phyloP scores from a whole-genome alignment of 169 alveolate species.

The Plasmodium vivax region DNA sequence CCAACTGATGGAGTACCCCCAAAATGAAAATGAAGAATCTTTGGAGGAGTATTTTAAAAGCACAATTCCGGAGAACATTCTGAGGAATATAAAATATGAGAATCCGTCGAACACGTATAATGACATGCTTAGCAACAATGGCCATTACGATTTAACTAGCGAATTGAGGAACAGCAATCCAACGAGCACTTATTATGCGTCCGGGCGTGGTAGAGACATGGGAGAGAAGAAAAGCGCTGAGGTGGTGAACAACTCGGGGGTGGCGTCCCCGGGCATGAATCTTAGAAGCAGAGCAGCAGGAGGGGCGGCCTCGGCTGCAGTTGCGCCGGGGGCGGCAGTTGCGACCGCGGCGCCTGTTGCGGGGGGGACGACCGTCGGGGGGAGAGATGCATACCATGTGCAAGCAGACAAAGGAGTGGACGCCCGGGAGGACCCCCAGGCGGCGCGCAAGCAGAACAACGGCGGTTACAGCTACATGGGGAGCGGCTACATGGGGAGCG shows the following conservation, averaged over 20 bases:
- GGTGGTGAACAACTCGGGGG: neutral
- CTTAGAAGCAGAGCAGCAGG: neutral
- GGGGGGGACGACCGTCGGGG: neutral
- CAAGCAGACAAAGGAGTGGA: slow-evolving; percentile 6
- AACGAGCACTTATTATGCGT: neutral
- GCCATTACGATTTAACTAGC: slow-evolving; percentile 7
- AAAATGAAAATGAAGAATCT: slow-evolving; percentile 23
- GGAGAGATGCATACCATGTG: neutral
- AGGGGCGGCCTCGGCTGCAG: neutral
- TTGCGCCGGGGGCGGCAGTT: neutral
- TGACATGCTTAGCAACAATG: slow-evolving; percentile 1
- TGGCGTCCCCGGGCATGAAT: neutral
- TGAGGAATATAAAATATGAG: slow-evolving; percentile 44
- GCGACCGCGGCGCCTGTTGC: neutral
- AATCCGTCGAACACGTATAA: slow-evolving; percentile 13
- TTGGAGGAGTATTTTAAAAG: slow-evolving; percentile 33
- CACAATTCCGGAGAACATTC: slow-evolving; percentile 1
- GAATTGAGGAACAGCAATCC: neutral
- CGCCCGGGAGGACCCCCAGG: neutral
- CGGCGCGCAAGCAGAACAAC: neutral
- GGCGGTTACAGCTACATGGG: neutral
- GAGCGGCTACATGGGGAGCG: no score
- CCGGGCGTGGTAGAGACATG: neutral
- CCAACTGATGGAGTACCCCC: neutral
- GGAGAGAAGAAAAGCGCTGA: neutral